Base-by-base conservation (phyloP, 441 rosid species). In the Populus hybrid region DNA sequence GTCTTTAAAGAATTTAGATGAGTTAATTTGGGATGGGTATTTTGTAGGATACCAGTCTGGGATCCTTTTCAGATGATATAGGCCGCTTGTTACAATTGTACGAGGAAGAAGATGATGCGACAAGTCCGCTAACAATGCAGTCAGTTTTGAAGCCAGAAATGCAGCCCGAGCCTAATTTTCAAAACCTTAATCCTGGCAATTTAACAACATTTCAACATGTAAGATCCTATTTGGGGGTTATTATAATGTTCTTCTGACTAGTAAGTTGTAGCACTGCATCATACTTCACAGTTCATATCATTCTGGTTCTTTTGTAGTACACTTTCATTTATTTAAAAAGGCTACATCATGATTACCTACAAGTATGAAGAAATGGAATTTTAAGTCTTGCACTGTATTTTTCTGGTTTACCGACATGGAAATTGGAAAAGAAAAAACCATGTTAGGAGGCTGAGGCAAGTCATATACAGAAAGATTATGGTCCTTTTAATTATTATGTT, bases 131-230 rank as follows among this genome's bases (percentile, higher is more conserved):
- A 81, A 87, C 90, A 78, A 90, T 81, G 75, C 80, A 82, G 8
- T 30, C 84, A 50, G 83, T 90, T 4, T 89, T 90, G 46, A 93
- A 89, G 90, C 86, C 87, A 0, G 95, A 93, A 84, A 95, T 91
- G 54, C 81, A 86, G 36, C 75, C 67, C 6, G 69, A 83, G 34
- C 69, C 83, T 69, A 86, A 80, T 76, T 67, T 66, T 79, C 88
- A 86, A 79, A 79, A 69, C 79, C 74, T 85, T 67, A 82, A 82
- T 70, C 78, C 85, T 57, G 73, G 79, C 5, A 68, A 77, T 80
- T 82, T 85, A 64, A 74, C 78, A 32, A 8, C 76, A 61, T 74
- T 75, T 73, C 80, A 84, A 69, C 88, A 85, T 90, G 95, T 88
- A 78, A 77, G 86, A 28, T 6, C 64, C 78, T 42, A 70, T 76